A percentile compares a stretch with the other conserved stretches of the same genome.
phyloP scores from a whole-genome alignment of 2,329 filamentous ascomycete genomes.

The Macroventuria anomochaeta region DNA sequence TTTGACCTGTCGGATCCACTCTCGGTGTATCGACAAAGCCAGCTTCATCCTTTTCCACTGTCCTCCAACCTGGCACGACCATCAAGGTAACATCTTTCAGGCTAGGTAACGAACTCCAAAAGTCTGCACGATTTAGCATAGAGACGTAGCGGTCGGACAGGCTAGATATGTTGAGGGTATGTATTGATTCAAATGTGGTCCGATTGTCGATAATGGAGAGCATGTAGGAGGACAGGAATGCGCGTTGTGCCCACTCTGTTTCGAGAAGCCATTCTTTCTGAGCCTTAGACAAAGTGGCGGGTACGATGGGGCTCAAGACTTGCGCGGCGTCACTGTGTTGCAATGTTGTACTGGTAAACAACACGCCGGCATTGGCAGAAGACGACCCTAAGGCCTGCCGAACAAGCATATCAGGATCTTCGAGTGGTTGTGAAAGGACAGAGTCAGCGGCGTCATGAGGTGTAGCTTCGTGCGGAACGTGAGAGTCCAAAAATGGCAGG shows the following conservation, averaged over 20 bases:
- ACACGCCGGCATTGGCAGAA: slow-evolving; percentile 33
- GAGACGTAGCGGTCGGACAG: slow-evolving; percentile 67
- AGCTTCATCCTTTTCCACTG: slow-evolving; percentile 60
- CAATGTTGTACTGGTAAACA: slow-evolving; percentile 41
- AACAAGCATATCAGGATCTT: slow-evolving; percentile 30
- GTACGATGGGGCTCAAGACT: slow-evolving; percentile 54
- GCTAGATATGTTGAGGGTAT: slow-evolving; percentile 67
- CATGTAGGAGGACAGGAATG: slow-evolving; percentile 71
- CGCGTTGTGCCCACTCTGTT: slow-evolving; percentile 71
- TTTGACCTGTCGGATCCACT: slow-evolving; percentile 60
- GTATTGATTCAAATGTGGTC: slow-evolving; percentile 60
- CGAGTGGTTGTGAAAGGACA: slow-evolving; percentile 25
- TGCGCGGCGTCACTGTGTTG: slow-evolving; percentile 32
- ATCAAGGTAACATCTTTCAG: slow-evolving; percentile 64
- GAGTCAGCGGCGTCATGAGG: slow-evolving; percentile 28
- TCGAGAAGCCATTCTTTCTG: slow-evolving; percentile 74
- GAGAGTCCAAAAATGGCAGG: slow-evolving; percentile 41
- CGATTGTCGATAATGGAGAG: slow-evolving; percentile 69
- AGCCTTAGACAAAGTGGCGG: slow-evolving; percentile 63
- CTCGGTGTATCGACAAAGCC: slow-evolving; percentile 58
- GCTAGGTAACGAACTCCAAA: slow-evolving; percentile 66
- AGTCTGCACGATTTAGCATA: slow-evolving; percentile 62
- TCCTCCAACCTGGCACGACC: slow-evolving; percentile 71
- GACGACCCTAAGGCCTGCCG: slow-evolving; percentile 24
- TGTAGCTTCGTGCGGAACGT: slow-evolving; percentile 36